Evolutionary conservation across 495 filamentous ascomycete genomes (phyloP).

Genomic region (Cryomyces minteri): DNA sequence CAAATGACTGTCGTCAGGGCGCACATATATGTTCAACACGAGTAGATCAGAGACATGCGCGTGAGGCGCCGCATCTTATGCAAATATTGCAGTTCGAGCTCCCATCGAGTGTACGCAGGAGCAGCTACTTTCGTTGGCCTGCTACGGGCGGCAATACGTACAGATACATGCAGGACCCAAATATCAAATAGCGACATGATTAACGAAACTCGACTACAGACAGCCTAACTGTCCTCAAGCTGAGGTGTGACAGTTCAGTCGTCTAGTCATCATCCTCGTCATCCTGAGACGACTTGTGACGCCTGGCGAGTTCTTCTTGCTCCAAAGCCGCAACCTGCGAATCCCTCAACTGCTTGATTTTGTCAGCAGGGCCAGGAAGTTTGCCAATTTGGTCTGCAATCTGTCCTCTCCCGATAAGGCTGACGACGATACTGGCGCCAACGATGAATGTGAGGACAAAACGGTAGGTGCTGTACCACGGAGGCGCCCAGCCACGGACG

Average conservation of each 20-base stretch:
- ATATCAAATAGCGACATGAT: too few species aligned
- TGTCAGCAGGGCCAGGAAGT: conserved; percentile 32
- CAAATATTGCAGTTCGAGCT: too few species aligned
- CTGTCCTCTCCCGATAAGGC: conserved; percentile 70
- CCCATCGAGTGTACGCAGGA: too few species aligned
- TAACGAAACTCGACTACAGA: too few species aligned
- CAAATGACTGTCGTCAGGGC: too few species aligned
- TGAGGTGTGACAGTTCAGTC: not conserved
- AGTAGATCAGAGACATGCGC: too few species aligned
- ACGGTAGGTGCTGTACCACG: conserved; percentile 86
- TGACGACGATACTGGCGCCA: conserved; percentile 70
- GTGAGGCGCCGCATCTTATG: too few species aligned
- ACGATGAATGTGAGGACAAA: conserved; percentile 93
- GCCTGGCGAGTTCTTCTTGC: conserved; percentile 38
- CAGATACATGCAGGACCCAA: too few species aligned
- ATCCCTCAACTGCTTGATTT: conserved; percentile 43
- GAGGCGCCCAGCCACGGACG: conserved; percentile 61
- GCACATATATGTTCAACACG: too few species aligned
- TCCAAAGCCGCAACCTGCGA: conserved; percentile 35
- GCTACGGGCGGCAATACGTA: too few species aligned
- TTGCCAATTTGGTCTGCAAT: conserved; percentile 40
- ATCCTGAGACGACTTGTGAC: conserved; percentile 18
- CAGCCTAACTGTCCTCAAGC: too few species aligned
- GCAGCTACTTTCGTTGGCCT: too few species aligned
- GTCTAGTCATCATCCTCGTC: conserved; percentile 19